phyloP scores from a whole-genome alignment of 345 rosid species.

The Eutrema japonicum region DNA sequence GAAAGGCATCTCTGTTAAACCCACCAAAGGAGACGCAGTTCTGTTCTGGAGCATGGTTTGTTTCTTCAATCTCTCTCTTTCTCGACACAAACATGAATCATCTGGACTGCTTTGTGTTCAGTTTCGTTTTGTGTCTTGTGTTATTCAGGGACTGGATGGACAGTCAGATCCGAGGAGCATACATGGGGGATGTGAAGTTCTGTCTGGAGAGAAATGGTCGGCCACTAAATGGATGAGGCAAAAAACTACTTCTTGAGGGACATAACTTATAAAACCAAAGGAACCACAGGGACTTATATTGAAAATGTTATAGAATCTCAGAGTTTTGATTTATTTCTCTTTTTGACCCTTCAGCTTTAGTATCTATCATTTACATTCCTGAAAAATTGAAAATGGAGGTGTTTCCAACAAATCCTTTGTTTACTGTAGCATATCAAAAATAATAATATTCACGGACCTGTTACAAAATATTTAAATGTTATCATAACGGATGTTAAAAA shows the following conservation, averaged over 20 bases:
- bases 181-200: slow-evolving; percentile 93
- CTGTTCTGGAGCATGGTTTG: slow-evolving; percentile 99
- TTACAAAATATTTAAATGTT: background rate
- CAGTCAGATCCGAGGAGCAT: slow-evolving; percentile 81
- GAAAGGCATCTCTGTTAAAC: slow-evolving; percentile 88
- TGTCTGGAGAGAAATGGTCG: slow-evolving; percentile 91
- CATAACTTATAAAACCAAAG: slow-evolving; percentile 12
- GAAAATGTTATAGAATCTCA: slow-evolving; percentile 34
- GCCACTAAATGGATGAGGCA: slow-evolving; percentile 99
- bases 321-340: slow-evolving; percentile 24
- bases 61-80: slow-evolving; percentile 37
- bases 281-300: slow-evolving; percentile 35
- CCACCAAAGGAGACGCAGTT: slow-evolving; percentile 84
- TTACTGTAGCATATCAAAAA: too few species aligned
- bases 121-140: slow-evolving; percentile 5
- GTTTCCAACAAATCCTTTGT: background rate
- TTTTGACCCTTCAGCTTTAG: slow-evolving; percentile 16
- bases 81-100: slow-evolving; percentile 6
- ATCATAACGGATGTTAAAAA: too few species aligned
- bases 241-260: slow-evolving; percentile 52
- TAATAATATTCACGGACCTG: background rate
- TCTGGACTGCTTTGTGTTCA: slow-evolving; percentile 1
- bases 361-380: slow-evolving; percentile 7
- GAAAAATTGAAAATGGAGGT: background rate
- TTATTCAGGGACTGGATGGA: slow-evolving; percentile 75